Percentiles rank a stretch among this genome's conserved stretches.
phyloP scores from a whole-genome alignment of 2,329 filamentous ascomycete species.

The Colletotrichum cereale region DNA sequence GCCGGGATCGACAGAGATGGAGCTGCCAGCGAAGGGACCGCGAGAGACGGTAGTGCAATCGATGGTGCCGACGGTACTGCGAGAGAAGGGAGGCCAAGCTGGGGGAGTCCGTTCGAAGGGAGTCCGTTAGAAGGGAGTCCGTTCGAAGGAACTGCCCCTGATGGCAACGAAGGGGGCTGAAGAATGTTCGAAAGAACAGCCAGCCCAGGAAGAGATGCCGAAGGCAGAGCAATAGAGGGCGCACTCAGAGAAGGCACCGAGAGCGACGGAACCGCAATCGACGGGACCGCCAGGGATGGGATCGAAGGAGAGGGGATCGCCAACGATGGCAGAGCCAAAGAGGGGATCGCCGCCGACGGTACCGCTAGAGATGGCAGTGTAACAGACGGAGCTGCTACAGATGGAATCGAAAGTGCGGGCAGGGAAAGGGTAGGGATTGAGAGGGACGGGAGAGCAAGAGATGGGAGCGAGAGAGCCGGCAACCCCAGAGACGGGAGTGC shows the following conservation, averaged over 20 bases:
- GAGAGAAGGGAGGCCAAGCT: neutral
- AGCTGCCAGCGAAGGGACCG: neutral
- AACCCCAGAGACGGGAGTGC: neutral
- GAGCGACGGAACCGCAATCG: neutral
- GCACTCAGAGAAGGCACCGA: neutral
- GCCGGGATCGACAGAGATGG: neutral
- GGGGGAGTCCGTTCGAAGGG: neutral
- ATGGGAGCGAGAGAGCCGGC: neutral
- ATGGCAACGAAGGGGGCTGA: neutral
- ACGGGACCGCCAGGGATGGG: neutral
- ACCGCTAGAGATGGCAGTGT: neutral
- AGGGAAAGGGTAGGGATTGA: neutral
- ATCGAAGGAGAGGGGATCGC: neutral
- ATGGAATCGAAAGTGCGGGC: neutral
- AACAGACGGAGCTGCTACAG: neutral
- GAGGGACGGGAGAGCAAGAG: neutral
- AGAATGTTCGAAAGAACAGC: neutral
- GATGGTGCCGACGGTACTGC: neutral
- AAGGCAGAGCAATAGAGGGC: neutral
- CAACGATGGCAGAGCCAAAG: neutral
- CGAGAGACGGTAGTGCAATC: neutral
- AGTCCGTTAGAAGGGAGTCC: neutral
- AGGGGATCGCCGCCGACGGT: neutral
- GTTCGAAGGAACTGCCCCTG: neutral
- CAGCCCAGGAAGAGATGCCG: neutral